Conservation (phyloP, 2,329 filamentous ascomycete species). For the Hymenoscyphus repandus region DNA sequence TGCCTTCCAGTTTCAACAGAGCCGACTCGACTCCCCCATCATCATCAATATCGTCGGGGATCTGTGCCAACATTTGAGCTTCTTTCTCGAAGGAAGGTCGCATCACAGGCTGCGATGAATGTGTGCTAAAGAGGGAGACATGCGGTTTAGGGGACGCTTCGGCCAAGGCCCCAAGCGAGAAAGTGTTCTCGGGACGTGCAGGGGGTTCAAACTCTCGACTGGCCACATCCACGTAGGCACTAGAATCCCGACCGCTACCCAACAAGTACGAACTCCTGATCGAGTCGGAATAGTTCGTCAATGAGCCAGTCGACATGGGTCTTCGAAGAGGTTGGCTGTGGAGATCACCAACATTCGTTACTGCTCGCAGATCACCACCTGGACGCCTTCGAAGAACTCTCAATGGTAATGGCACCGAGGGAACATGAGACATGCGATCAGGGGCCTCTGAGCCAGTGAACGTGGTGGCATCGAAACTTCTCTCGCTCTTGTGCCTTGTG, state of each 20-base stretch:
- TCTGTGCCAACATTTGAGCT: slow-evolving; percentile 78
- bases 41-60: slow-evolving; percentile 73
- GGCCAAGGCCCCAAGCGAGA: slow-evolving; percentile 55
- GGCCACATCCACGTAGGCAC: slow-evolving; percentile 41
- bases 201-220: slow-evolving; percentile 35
- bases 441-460: slow-evolving; percentile 51
- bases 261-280: slow-evolving; percentile 50
- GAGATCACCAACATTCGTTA: slow-evolving; percentile 58
- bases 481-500: slow-evolving; percentile 44
- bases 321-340: slow-evolving; percentile 44
- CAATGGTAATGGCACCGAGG: slow-evolving; percentile 45
- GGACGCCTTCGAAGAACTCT: slow-evolving; percentile 66
- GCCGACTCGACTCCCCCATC: slow-evolving; percentile 92
- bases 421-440: slow-evolving; percentile 40
- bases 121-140: slow-evolving; percentile 54
- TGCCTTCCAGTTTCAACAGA: slow-evolving; percentile 85
- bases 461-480: slow-evolving; percentile 58
- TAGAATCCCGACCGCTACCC: slow-evolving; percentile 31
- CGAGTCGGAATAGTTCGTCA: slow-evolving; percentile 57
- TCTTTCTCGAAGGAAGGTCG: slow-evolving; percentile 81
- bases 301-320: slow-evolving; percentile 53
- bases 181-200: slow-evolving; percentile 39
- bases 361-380: slow-evolving; percentile 69
- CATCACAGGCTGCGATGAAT: slow-evolving; percentile 58
- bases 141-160: slow-evolving; percentile 43